Evolutionary conservation across 257 asterid species (phyloP).

Genomic region (Nemophila menziesii): DNA sequence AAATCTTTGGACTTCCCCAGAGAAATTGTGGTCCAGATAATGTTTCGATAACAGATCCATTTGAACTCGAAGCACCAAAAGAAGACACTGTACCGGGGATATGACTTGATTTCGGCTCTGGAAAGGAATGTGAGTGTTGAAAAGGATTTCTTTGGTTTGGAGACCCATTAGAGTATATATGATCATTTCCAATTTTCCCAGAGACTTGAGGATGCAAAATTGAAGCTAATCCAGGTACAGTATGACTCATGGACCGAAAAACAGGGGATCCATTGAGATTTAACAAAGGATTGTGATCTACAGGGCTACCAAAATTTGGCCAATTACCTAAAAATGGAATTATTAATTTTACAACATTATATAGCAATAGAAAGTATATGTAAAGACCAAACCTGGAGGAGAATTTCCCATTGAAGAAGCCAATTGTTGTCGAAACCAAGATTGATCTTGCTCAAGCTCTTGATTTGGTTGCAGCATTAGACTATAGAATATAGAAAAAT

Average conservation of each 20-base stretch:
- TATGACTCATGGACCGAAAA: constrained; percentile 28
- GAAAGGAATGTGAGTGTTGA: constrained; percentile 36
- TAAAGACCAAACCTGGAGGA: constrained; percentile 33
- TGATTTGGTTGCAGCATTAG: constrained; percentile 31
- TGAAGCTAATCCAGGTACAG: constrained; percentile 45
- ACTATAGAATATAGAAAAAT: constrained; percentile 17
- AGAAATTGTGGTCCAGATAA: constrained; percentile 41
- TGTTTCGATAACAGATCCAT: constrained; percentile 29
- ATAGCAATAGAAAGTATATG: constrained; percentile 1
- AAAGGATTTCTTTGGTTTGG: constrained; percentile 16
- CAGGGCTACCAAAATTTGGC: constrained; percentile 43
- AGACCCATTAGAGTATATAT: constrained; percentile 9
- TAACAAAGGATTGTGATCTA: constrained; percentile 31
- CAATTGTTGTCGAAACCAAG: constrained; percentile 29
- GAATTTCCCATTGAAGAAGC: constrained; percentile 44
- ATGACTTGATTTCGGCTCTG: constrained; percentile 31
- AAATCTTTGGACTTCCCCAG: constrained; percentile 51
- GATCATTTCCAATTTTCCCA: constrained; percentile 9
- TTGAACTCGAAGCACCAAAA: constrained; percentile 34
- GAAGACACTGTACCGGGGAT: constrained; percentile 27
- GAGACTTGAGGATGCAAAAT: constrained; percentile 29
- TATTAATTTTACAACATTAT: background rate
- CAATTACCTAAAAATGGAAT: constrained; percentile 35
- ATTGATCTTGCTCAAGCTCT: constrained; percentile 51
- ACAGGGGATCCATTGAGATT: constrained; percentile 32